phyloP scores from a whole-genome alignment of 2,329 filamentous ascomycete genomes.

The Calonectria pseudoreteaudii region DNA sequence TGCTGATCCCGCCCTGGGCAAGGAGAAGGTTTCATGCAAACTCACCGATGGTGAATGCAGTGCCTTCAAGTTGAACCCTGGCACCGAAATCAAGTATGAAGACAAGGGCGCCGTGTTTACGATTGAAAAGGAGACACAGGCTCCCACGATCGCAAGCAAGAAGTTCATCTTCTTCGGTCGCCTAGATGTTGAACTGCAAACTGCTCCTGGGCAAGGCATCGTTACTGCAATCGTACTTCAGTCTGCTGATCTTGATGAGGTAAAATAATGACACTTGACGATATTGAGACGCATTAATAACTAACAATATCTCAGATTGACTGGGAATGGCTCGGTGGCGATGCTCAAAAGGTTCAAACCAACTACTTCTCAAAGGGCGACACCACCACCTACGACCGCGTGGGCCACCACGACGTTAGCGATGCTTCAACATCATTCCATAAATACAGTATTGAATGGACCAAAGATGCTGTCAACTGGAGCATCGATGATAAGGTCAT shows the following conservation, averaged over 20 bases:
- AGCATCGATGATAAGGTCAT: conserved; percentile 70
- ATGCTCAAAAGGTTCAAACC: conserved; percentile 74
- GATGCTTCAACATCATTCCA: conserved; percentile 64
- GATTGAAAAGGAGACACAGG: conserved; percentile 74
- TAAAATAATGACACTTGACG: not conserved
- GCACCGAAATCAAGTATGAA: conserved; percentile 61
- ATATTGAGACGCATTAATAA: not conserved
- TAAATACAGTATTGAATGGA: conserved; percentile 78
- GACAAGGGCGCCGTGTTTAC: conserved; percentile 66
- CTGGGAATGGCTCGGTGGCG: conserved; percentile 87
- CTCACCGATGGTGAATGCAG: conserved; percentile 78
- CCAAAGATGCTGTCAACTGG: conserved; percentile 71
- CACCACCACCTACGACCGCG: conserved; percentile 73
- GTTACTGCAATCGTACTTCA: conserved; percentile 90
- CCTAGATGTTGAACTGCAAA: conserved; percentile 81
- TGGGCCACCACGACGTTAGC: conserved; percentile 65
- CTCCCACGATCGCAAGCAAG: conserved; percentile 77
- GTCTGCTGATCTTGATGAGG: conserved; percentile 82
- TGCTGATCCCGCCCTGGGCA: conserved; percentile 80
- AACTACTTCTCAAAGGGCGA: conserved; percentile 86
- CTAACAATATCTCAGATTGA: conserved; percentile 73
- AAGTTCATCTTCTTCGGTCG: conserved; percentile 98
- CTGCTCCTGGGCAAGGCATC: conserved; percentile 83
- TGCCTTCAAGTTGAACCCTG: conserved; percentile 57
- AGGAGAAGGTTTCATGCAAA: conserved; percentile 68